Evolutionary conservation across 2,329 filamentous ascomycete genomes (phyloP), one percentile per base, ranked within the genome.

Genomic region (Fusarium bulbicola): DNA sequence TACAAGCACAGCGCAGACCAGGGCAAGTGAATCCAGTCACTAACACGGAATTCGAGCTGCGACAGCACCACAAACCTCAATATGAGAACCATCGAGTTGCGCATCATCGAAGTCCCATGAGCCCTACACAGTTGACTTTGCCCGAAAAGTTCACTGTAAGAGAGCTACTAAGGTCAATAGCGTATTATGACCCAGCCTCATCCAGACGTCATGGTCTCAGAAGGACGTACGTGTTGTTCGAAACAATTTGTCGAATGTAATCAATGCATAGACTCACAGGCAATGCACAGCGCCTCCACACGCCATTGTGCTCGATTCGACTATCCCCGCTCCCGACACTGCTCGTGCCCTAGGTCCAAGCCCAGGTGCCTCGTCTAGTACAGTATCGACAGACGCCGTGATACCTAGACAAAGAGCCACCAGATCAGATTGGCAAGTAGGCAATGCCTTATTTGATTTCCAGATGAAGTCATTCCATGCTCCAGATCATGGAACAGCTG

Each of bases 171-270:
- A 67, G 70, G 64, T 63, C 40, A 53, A 56, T 54, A 68, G 70
- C 66, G 69, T 63, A 63, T 67, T 59, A 60, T 70, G 73, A 57
- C 47, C 70, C 63, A 65, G 64, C 75, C 54, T 62, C 61, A 67
- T 66, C 67, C 60, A 61, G 47, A 70, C 70, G 76, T 74, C 71
- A 80, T 80, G 77, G 71, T 77, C 63, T 70, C 74, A 50, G 70
- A 73, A 66, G 63, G 75, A 64, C 68, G 79, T 80, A 77, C 54
- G 79, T 78, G 43, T 59, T 68, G 54, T 63, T 37, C 49, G 32
- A 59, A 53, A 56, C 45, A 28, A 37, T 47, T 24, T 24, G 26
- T 36, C 26, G 26, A 36, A 14, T 26, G 26, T 40, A 32, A 30
- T 43, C 28, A 47, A 47, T 53, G 32, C 53, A 46, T 37, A 45